Base-by-base conservation (phyloP, 106 monocot species). In the Dioscorea alata region DNA sequence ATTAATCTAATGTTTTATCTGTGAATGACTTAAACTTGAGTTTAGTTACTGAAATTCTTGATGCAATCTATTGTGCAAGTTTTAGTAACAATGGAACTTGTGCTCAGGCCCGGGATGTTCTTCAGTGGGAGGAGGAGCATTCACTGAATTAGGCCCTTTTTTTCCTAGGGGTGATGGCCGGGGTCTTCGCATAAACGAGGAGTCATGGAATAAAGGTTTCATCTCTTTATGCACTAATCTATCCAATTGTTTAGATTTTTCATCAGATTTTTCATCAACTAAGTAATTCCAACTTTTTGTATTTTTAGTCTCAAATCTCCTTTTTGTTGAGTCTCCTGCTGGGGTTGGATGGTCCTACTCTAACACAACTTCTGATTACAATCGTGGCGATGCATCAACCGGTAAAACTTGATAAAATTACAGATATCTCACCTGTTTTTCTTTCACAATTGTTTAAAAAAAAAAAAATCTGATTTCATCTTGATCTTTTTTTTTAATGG, bases 341-440 rank as follows among this genome's bases (percentile, higher is more conserved):
- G 97, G 97, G 79, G 92, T 97, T 72, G 97, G 97, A 61, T 97
- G 97, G 97, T 97, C 97, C 17, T 97, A 97, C 54, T 97, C 97
- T 17, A 97, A 97, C 64, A 83, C 28, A 5, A 83, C 89, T 48
- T 76, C 80, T 64, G 97, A 97, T 69, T 97, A 97, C 60, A 83
- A 61, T 19, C 24, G 63, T 54, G 97, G 87, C 48, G 97, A 97
- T 74, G 64, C 63, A 31, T 71, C 76, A 8, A 80, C 92, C 15
- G 92, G 97, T 97, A 75, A 33, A 42, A 34, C 68, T 81, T 9
- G 12, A 25, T 1, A 50, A 8, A 1, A 3, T 28, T 3, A 28
- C 18, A 42, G 42, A 42, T 42, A 42, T 42, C 0, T 42, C 42
- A 42, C 6, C 9, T 42, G 42, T 42, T 42, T 10, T 54, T 54